A percentile compares a stretch with the other conserved stretches of the same genome.
Conservation (phyloP, 1,139 yeast genomes). For the Hyphopichia fennica region DNA sequence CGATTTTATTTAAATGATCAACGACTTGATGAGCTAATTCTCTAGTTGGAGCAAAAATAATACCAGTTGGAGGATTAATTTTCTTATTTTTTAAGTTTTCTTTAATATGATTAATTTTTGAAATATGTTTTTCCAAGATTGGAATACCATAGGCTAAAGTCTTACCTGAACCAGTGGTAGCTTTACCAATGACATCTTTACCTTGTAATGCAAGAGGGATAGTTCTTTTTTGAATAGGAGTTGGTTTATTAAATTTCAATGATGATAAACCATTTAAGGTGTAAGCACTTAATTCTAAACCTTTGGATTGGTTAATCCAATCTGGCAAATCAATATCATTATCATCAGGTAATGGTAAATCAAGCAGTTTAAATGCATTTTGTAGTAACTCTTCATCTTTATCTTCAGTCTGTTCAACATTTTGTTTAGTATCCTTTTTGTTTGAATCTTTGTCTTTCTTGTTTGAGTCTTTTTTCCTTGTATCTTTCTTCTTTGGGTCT, state of each 20-base stretch:
- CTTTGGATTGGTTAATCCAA: constrained; percentile 45
- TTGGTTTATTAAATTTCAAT: constrained; percentile 68
- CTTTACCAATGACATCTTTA: constrained; percentile 88
- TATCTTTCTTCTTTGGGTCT: not conserved
- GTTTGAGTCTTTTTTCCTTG: constrained; percentile 4
- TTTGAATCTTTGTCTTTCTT: constrained; percentile 9
- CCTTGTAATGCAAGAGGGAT: constrained; percentile 76
- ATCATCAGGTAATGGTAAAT: constrained; percentile 39
- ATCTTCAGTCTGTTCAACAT: constrained; percentile 8
- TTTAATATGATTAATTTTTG: constrained; percentile 21
- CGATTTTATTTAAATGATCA: constrained; percentile 65
- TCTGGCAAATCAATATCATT: constrained; percentile 50
- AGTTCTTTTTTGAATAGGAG: constrained; percentile 77
- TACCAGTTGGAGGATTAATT: constrained; percentile 58
- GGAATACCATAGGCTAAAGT: constrained; percentile 96
- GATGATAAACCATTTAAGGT: constrained; percentile 59
- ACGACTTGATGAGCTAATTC: constrained; percentile 95
- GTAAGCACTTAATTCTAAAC: constrained; percentile 46
- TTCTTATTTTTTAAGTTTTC: constrained; percentile 22
- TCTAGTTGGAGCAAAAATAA: constrained; percentile 92
- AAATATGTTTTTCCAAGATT: constrained; percentile 66
- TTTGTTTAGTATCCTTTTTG: constrained; percentile 11
- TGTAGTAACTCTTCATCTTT: constrained; percentile 13
- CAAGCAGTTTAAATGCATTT: constrained; percentile 24
- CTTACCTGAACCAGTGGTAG: constrained; percentile 98